Percentiles rank a stretch among this genome's conserved stretches.
These are phyloP conservation scores for Paramecium sexaurelia DNA, from an alignment of 73 alveolate genomes.

Conservation along the genomic window DNA sequence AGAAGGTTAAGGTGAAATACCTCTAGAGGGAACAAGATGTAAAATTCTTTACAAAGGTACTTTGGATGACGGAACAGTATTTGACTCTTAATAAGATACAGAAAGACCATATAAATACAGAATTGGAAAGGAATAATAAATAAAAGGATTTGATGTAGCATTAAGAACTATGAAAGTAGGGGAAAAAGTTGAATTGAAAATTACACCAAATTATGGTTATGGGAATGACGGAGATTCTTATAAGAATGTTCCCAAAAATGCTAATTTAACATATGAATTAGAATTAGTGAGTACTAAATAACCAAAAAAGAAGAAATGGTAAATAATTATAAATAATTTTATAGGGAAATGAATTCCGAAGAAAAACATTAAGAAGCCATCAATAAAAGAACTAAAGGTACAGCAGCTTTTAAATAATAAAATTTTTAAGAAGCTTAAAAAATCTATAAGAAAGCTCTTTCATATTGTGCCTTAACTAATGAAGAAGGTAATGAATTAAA, in stretches of 20 bases:
- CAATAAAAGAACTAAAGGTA: conserved; percentile 89
- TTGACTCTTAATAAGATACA: background rate
- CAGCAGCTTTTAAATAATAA: conserved; percentile 74
- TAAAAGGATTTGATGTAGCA: background rate
- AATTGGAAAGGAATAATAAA: background rate
- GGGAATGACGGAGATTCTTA: background rate
- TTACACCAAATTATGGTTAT: background rate
- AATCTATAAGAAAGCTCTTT: conserved; percentile 71
- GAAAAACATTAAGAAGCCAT: conserved; percentile 86
- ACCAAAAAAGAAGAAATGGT: background rate
- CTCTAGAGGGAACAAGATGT: background rate
- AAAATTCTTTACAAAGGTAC: background rate
- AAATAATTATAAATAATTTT: background rate
- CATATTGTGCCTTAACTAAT: conserved; percentile 69
- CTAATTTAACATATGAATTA: background rate
- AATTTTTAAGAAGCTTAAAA: conserved; percentile 76
- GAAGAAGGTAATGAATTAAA: conserved; percentile 60
- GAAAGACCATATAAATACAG: background rate
- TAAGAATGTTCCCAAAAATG: background rate
- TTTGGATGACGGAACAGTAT: background rate
- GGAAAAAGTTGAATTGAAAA: background rate
- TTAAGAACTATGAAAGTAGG: background rate
- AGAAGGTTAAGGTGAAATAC: background rate
- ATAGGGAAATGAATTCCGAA: conserved; percentile 63
- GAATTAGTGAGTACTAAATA: background rate